phyloP scores from a whole-genome alignment of 352 stramenopile genomes.

The Saprolegnia diclina region DNA sequence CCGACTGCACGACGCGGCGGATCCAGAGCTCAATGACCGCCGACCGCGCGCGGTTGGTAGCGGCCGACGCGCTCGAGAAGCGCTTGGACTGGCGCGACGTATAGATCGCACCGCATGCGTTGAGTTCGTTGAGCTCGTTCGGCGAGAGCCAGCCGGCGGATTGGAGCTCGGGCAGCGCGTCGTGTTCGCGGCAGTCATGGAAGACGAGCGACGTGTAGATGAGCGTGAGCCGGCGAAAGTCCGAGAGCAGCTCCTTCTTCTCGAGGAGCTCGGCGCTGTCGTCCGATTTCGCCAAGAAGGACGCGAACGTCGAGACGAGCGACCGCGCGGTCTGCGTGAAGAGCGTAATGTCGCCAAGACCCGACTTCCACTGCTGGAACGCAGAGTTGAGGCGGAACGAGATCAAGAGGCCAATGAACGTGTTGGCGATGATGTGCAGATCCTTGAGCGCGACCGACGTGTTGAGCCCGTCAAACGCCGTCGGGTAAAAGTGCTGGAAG shows the following conservation, averaged over 20 bases:
- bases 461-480: constrained; percentile 24
- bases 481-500: constrained; percentile 30
- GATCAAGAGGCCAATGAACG: constrained; percentile 40
- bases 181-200: constrained; percentile 46
- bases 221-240: constrained; percentile 56
- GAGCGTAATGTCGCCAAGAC: constrained; percentile 37
- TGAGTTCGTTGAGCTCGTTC: constrained; percentile 42
- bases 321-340: constrained; percentile 40
- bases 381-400: constrained; percentile 39
- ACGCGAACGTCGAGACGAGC: constrained; percentile 39
- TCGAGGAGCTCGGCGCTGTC: constrained; percentile 35
- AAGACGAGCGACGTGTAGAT: constrained; percentile 51
- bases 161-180: constrained; percentile 24
- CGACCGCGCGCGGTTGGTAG: constrained; percentile 44
- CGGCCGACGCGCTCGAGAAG: constrained; percentile 41
- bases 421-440: constrained; percentile 36
- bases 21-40: constrained; percentile 57
- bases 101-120: constrained; percentile 19
- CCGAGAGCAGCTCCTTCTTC: constrained; percentile 49
- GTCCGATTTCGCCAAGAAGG: constrained; percentile 38
- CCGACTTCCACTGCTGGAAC: constrained; percentile 42
- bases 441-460: constrained; percentile 32
- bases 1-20: constrained; percentile 40
- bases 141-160: constrained; percentile 15
- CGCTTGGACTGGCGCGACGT: constrained; percentile 17